Evolutionary conservation across 192 early-diverging fungal species (phyloP), one percentile per base, ranked within the genome.

Genomic region (Linnemannia zychae): DNA sequence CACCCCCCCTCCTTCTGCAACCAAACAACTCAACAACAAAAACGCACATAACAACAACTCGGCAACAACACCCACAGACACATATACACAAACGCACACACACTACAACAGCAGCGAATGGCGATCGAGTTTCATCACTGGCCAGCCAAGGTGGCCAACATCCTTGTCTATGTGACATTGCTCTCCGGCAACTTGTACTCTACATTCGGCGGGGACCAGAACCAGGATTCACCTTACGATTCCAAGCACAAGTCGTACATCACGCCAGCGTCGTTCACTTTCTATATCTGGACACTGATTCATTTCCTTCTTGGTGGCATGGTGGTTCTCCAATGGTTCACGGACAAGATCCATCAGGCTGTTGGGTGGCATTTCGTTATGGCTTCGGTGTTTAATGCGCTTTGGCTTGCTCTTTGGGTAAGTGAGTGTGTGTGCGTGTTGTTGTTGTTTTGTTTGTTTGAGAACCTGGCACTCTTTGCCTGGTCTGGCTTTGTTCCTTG

Each of bases 281-380:
- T 90, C 44, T 88, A 77, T 78, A 87, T 93, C 68, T 94, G 94
- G 94, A 90, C 90, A 24, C 44, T 93, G 75, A 91, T 94, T 67
- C 92, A 95, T 85, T 70, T 90, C 67, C 74, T 94, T 48, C 89
- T 95, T 52, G 85, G 87, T 79, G 94, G 94, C 13, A 93, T 93
- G 72, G 67, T 91, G 53, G 74, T 93, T 48, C 94, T 90, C 85
- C 93, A 94, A 78, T 93, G 88, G 86, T 92, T 92, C 76, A 85
- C 82, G 1, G 92, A 93, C 36, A 88, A 81, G 71, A 87, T 92
- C 75, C 72, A 89, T 65, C 86, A 93, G 60, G 94, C 89, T 74
- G 87, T 90, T 52, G 89, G 90, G 38, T 90, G 90, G 88, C 92
- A 91, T 78, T 95, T 94, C 85, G 91, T 91, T 60, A 66, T 88